Evolutionary conservation across 495 filamentous ascomycete species (phyloP).

Genomic region (Xylaria flabelliformis): DNA sequence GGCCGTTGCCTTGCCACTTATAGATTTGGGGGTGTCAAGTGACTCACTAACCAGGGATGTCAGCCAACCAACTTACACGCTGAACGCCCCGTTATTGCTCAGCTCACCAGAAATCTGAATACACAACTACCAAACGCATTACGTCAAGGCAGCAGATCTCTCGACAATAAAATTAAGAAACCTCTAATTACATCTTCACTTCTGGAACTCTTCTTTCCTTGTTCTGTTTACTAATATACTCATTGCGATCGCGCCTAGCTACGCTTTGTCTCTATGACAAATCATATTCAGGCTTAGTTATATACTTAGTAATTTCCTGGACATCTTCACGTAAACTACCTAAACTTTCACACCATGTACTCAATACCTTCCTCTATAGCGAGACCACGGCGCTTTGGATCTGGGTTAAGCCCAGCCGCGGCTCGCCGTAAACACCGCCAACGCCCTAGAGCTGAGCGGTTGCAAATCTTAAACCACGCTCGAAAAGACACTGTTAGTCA

Average conservation of each 20-base stretch:
- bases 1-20: conserved; percentile 10
- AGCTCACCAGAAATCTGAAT: not conserved
- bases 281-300: not conserved
- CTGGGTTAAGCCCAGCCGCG: conserved; percentile 13
- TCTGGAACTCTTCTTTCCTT: not conserved
- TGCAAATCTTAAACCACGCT: not conserved
- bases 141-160: not conserved
- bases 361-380: not conserved
- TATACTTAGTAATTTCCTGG: not conserved
- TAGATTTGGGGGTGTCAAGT: conserved; percentile 12
- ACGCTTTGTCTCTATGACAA: not conserved
- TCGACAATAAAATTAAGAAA: not conserved
- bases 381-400: not conserved
- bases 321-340: not conserved
- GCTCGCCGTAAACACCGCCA: conserved; percentile 7
- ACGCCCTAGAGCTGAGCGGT: not conserved
- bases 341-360: conserved; percentile 10
- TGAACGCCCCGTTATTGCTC: not conserved
- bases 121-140: not conserved
- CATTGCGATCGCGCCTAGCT: not conserved
- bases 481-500: conserved; percentile 12
- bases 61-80: conserved; percentile 28
- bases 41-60: conserved; percentile 5
- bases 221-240: conserved; percentile 12
- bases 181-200: not conserved